Base-by-base conservation (phyloP, 2,329 filamentous ascomycete species). In the Alternaria arborescens region DNA sequence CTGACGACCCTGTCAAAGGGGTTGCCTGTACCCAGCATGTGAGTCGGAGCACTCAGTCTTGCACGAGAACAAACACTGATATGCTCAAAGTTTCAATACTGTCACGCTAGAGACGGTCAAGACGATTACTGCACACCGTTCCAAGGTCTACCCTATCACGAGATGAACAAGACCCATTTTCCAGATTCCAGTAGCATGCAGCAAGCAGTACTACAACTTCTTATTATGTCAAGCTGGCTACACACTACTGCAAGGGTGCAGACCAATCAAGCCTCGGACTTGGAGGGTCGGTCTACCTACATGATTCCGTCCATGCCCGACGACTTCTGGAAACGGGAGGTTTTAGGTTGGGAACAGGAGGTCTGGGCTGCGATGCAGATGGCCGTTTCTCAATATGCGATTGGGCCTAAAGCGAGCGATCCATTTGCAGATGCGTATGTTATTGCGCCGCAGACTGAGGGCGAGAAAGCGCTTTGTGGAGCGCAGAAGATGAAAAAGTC, bases 241-340 rank as follows among this genome's bases (percentile, higher is more conserved):
- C 43, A 47, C n/a, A 10, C 43, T 14, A 47, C 43, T 12, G 43
- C 20, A 28, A 47, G 20, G 1, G n/a, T 47, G 24, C 28, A 30
- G 43, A 28, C 43, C 5, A 30, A 26, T 20, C 18, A 47, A 22
- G 20, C 51, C n/a, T 24, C 24, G 24, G 24, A 24, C 24, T 24
- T 24, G 4, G 24, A 24, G 24, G 24, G 24, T 24, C 24, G 24
- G 24, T 24, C 24, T 24, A 24, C 24, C 24, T 24, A 24, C 24
- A 24, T 24, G 24, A 24, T 24, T 24, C 24, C 24, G 24, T 24
- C 24, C 24, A 24, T 68, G 42, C 36, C 69, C 20, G 34, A 64
- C 14, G 62, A 70, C 12, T 68, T 70, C 44, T 72, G 70, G 69
- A 50, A 69, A 12, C 53, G 43, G 3, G 70, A 72, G 46, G 34